A percentile compares a stretch with the other conserved stretches of the same genome.
Evolutionary conservation across 257 asterid genomes (phyloP).

Genomic region (Prunella vulgaris): DNA sequence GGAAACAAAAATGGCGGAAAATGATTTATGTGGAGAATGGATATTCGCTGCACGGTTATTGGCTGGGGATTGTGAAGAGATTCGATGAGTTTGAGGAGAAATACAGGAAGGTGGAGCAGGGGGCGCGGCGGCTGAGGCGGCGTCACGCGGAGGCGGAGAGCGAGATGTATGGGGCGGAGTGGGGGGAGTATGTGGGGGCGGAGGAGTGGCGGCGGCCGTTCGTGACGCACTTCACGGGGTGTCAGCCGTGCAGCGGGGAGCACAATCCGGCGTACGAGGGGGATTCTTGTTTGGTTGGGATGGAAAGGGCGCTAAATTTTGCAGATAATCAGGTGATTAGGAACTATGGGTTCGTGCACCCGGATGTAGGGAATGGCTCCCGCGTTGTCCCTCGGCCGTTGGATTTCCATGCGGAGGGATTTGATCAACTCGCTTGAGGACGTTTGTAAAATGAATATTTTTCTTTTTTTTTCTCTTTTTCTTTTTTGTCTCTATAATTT

Average conservation of each 20-base stretch:
- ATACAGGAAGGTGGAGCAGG: constrained; percentile 34
- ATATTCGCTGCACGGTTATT: constrained; percentile 69
- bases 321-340: constrained; percentile 73
- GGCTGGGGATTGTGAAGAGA: constrained; percentile 53
- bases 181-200: constrained; percentile 18
- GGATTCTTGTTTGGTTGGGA: constrained; percentile 50
- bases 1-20: constrained; percentile 48
- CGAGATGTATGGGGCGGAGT: constrained; percentile 35
- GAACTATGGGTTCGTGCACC: constrained; percentile 53
- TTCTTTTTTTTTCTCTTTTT: neutral
- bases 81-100: constrained; percentile 22
- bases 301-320: constrained; percentile 67
- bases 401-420: constrained; percentile 26
- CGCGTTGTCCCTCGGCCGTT: constrained; percentile 35
- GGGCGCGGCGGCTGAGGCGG: too few species aligned
- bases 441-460: neutral
- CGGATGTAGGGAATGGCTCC: constrained; percentile 30
- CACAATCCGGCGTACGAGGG: constrained; percentile 52
- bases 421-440: constrained; percentile 14
- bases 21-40: constrained; percentile 68
- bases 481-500: neutral
- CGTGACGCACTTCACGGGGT: constrained; percentile 81
- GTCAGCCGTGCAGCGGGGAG: constrained; percentile 85
- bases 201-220: constrained; percentile 61
- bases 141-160: constrained; percentile 68